phyloP scores from a whole-genome alignment of 2,329 filamentous ascomycete genomes.

The Penicillium sp. region DNA sequence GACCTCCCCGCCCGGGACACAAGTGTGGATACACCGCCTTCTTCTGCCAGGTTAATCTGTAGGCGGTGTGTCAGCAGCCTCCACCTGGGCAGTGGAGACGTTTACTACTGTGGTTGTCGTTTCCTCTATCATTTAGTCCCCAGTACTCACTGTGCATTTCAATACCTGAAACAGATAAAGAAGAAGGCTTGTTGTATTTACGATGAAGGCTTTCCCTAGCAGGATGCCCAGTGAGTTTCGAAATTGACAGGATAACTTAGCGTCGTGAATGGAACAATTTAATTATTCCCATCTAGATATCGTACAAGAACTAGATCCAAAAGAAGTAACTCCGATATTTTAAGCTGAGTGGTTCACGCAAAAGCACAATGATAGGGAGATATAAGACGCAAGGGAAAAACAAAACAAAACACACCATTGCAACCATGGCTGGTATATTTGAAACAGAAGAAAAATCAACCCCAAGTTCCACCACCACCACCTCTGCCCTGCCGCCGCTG shows the following conservation, averaged over 20 bases:
- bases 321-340: not conserved
- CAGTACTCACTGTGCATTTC: not conserved
- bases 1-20: conserved; percentile 5
- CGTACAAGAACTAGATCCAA: not conserved
- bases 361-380: not conserved
- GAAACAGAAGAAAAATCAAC: conserved; percentile 24
- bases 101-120: not conserved
- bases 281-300: not conserved
- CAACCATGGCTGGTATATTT: conserved; percentile 4
- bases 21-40: not conserved
- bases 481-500: conserved; percentile 77
- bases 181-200: not conserved
- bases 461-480: conserved; percentile 90
- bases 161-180: not conserved
- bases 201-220: not conserved
- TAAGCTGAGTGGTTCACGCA: not conserved
- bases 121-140: not conserved
- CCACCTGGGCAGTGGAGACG: not conserved
- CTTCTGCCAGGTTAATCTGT: not conserved
- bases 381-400: not conserved
- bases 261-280: not conserved
- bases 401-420: not conserved
- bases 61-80: not conserved
- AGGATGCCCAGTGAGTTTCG: not conserved
- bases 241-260: no score